These are phyloP conservation scores for Flammula alnicola DNA, from an alignment of 1,284 basidiomycete genomes.

Conservation along the genomic window DNA sequence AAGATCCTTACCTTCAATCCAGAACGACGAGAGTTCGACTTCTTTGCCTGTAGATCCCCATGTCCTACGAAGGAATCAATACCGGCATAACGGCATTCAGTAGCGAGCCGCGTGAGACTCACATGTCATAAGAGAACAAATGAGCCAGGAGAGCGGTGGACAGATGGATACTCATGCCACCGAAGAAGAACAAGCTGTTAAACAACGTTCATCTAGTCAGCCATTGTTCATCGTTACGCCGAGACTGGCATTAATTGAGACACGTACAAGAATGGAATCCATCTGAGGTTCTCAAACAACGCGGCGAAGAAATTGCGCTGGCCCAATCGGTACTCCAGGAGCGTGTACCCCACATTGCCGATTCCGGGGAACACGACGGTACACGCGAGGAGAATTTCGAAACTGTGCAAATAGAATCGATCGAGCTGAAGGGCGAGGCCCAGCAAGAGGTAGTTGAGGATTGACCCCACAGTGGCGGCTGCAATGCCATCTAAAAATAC, in stretches of 20 bases:
- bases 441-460: constrained; percentile 75
- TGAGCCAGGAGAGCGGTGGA: constrained; percentile 79
- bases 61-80: constrained; percentile 38
- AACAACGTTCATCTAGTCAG: constrained; percentile 9
- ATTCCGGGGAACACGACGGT: constrained; percentile 76
- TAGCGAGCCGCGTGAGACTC: constrained; percentile 42
- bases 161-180: constrained; percentile 78
- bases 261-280: constrained; percentile 81
- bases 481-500: constrained; percentile 69
- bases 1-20: constrained; percentile 63
- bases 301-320: constrained; percentile 57
- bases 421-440: constrained; percentile 69
- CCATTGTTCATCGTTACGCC: too few species aligned
- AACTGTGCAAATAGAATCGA: constrained; percentile 71
- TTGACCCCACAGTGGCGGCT: constrained; percentile 63
- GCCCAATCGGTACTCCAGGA: constrained; percentile 80
- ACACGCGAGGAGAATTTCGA: constrained; percentile 79
- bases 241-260: too few species aligned
- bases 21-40: constrained; percentile 85
- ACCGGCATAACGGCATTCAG: constrained; percentile 6
- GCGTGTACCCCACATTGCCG: constrained; percentile 77
- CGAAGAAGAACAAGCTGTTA: constrained; percentile 83
- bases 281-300: constrained; percentile 70
- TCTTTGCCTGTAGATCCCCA: constrained; percentile 84
- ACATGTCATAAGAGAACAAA: constrained; percentile 66